phyloP scores from a whole-genome alignment of 208 protist species.

The Leishmania mexicana region DNA sequence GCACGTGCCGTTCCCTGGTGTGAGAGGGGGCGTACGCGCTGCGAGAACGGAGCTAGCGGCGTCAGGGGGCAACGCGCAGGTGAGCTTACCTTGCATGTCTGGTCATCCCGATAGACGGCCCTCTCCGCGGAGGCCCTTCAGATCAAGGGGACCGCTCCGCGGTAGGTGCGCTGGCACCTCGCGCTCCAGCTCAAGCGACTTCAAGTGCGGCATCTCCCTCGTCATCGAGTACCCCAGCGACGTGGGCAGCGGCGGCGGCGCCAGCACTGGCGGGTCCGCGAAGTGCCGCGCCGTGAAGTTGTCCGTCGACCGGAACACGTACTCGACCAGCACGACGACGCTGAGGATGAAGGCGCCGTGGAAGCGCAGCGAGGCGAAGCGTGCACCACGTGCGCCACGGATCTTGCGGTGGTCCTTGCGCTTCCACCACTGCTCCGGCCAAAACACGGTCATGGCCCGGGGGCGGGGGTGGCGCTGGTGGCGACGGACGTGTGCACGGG shows the following conservation, averaged over 20 bases:
- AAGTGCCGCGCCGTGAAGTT: slow-evolving; percentile 36
- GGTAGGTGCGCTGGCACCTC: slow-evolving; percentile 47
- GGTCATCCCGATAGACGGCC: background rate
- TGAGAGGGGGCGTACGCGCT: background rate
- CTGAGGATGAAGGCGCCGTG: slow-evolving; percentile 49
- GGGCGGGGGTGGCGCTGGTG: background rate
- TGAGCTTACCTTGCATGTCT: background rate
- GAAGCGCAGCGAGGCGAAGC: slow-evolving; percentile 59
- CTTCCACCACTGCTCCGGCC: slow-evolving; percentile 60
- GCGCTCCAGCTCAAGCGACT: slow-evolving; percentile 49
- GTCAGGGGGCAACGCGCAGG: background rate
- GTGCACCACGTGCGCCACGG: slow-evolving; percentile 51
- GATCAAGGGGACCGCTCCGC: slow-evolving; percentile 22
- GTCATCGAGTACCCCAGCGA: slow-evolving; percentile 52
- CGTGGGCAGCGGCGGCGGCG: slow-evolving; percentile 56
- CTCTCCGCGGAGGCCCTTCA: slow-evolving; percentile 2
- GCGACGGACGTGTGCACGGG: background rate
- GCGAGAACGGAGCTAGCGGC: background rate
- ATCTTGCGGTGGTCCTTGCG: slow-evolving; percentile 66
- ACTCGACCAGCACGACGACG: slow-evolving; percentile 50
- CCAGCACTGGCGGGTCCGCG: slow-evolving; percentile 45
- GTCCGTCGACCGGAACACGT: slow-evolving; percentile 59
- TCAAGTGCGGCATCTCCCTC: slow-evolving; percentile 69
- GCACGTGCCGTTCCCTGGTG: background rate
- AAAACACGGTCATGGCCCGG: slow-evolving; percentile 40